phyloP scores from a whole-genome alignment of 768 basidiomycete species.

The Russula brevipes region DNA sequence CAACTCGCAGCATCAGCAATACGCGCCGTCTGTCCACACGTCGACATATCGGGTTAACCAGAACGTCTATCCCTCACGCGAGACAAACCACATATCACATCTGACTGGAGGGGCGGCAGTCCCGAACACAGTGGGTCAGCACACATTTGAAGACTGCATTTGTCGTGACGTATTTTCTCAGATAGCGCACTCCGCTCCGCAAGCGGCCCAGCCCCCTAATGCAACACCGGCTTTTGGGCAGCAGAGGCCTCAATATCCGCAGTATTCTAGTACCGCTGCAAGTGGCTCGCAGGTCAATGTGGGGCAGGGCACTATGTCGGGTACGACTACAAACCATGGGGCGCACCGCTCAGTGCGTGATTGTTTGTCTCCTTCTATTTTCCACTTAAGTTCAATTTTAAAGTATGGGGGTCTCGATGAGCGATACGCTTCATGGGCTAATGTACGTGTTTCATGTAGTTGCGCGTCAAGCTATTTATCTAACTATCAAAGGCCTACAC shows the following conservation, averaged over 20 bases:
- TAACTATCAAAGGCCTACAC: background rate
- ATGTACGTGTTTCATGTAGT: slow-evolving; percentile 7
- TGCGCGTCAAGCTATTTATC: slow-evolving; percentile 1
- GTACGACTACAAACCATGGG: background rate
- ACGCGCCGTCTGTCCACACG: background rate
- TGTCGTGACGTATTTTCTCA: background rate
- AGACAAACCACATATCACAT: background rate
- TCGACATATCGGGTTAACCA: background rate
- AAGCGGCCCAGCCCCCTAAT: background rate
- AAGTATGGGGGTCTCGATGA: background rate
- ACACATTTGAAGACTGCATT: background rate
- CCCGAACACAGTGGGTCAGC: slow-evolving; percentile 1
- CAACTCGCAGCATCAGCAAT: background rate
- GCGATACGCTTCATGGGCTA: slow-evolving; percentile 1
- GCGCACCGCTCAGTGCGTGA: background rate
- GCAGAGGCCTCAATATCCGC: background rate
- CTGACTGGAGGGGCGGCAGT: background rate
- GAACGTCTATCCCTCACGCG: background rate
- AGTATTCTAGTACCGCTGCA: background rate
- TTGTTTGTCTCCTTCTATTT: background rate
- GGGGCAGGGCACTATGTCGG: background rate
- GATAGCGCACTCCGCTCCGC: background rate
- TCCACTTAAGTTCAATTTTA: background rate
- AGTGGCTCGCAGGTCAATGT: background rate
- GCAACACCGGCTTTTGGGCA: background rate